Conservation (phyloP, 305 asterid species). For the Withania somnifera region DNA sequence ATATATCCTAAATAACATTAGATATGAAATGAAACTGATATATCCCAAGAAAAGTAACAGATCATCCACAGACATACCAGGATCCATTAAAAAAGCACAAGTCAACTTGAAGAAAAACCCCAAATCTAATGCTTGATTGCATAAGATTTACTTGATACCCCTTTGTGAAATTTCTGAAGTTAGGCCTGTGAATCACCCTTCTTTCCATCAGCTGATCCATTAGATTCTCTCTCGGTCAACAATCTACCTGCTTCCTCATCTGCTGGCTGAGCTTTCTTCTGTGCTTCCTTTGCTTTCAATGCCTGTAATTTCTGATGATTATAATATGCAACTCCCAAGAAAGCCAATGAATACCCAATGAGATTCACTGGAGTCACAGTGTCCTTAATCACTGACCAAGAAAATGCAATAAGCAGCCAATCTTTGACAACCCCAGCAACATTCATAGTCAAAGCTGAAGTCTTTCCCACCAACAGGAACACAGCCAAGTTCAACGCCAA, state of each 20-base stretch:
- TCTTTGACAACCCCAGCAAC: constrained; percentile 38
- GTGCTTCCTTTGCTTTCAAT: constrained; percentile 28
- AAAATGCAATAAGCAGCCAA: constrained; percentile 33
- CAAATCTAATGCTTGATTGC: neutral
- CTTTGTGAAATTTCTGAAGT: neutral
- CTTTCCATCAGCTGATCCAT: constrained; percentile 17
- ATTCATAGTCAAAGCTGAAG: constrained; percentile 35
- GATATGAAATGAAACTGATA: constrained; percentile 3
- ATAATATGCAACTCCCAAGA: constrained; percentile 28
- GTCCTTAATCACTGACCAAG: constrained; percentile 38
- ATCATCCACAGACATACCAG: constrained; percentile 1
- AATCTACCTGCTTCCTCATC: constrained; percentile 28
- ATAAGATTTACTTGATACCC: constrained; percentile 1
- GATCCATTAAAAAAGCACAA: constrained; percentile 8
- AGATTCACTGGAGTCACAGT: constrained; percentile 28
- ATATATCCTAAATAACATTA: neutral
- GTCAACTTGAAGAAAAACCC: neutral
- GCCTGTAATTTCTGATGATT: constrained; percentile 31
- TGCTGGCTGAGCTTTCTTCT: constrained; percentile 21
- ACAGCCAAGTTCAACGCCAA: constrained; percentile 32
- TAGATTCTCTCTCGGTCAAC: constrained; percentile 21
- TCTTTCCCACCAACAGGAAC: constrained; percentile 30
- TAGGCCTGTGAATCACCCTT: constrained; percentile 20
- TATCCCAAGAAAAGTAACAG: neutral
- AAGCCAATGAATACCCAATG: constrained; percentile 29